Evolutionary conservation across 768 basidiomycete genomes (phyloP).

Genomic region (Boletus insuetus): DNA sequence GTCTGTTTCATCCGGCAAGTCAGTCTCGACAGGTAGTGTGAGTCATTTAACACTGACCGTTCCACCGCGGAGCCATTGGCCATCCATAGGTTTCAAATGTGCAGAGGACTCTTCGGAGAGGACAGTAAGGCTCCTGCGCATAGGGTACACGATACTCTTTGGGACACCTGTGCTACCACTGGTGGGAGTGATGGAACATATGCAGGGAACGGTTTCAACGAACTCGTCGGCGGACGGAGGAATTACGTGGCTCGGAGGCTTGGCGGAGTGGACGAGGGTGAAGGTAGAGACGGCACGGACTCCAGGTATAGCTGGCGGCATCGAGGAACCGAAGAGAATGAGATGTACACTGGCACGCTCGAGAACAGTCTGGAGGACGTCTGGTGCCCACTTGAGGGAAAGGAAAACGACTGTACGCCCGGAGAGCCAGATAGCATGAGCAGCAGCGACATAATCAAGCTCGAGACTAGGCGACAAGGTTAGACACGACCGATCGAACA

Average conservation of each 20-base stretch:
- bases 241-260: constrained; percentile 8
- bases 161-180: constrained; percentile 25
- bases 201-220: constrained; percentile 11
- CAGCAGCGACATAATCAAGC: constrained; percentile 27
- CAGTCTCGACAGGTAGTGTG: neutral
- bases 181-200: constrained; percentile 18
- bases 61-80: constrained; percentile 17
- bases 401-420: constrained; percentile 29
- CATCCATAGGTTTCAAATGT: constrained; percentile 11
- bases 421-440: constrained; percentile 30
- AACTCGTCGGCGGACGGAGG: constrained; percentile 15
- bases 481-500: neutral
- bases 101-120: constrained; percentile 13
- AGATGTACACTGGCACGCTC: constrained; percentile 21
- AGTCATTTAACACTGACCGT: neutral
- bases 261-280: constrained; percentile 8
- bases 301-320: constrained; percentile 8
- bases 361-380: constrained; percentile 21
- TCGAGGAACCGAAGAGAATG: constrained; percentile 18
- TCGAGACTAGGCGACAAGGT: constrained; percentile 18
- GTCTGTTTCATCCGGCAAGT: constrained; percentile 3
- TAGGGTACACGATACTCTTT: constrained; percentile 17
- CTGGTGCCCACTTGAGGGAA: constrained; percentile 24
- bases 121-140: constrained; percentile 12
- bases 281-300: constrained; percentile 21